Percentiles rank a stretch among this genome's conserved stretches.
phyloP scores from a whole-genome alignment of 345 rosid genomes.

The Microcos paniculata region DNA sequence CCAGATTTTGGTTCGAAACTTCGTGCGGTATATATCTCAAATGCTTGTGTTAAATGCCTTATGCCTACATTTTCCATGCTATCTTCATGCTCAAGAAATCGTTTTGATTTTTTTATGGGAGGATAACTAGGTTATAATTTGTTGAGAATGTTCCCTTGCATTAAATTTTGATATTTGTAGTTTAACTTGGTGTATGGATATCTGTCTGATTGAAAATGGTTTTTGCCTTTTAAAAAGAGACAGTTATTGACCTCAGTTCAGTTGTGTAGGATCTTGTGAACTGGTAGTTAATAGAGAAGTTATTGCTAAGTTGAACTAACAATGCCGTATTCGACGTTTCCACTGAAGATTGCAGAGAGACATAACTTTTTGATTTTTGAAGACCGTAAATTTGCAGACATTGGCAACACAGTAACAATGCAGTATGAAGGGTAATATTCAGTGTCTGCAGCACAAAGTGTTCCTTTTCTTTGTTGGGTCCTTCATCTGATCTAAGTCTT shows the following conservation, averaged over 20 bases:
- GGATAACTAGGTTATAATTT: background rate
- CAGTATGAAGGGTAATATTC: constrained; percentile 77
- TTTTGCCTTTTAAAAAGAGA: background rate
- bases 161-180: background rate
- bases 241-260: background rate
- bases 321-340: background rate
- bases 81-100: background rate
- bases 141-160: background rate
- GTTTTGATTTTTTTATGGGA: background rate
- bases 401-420: constrained; percentile 98
- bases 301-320: background rate
- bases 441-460: background rate
- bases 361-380: constrained; percentile 87
- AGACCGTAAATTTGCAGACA: constrained; percentile 98
- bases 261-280: background rate
- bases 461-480: background rate
- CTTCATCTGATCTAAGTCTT: background rate
- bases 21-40: constrained; percentile 60
- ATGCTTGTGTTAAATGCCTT: background rate
- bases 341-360: constrained; percentile 76
- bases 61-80: background rate
- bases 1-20: constrained; percentile 87
- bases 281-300: background rate
- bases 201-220: background rate
- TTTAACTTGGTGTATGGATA: background rate